Conservation (phyloP, 106 monocot genomes). For the Hemerocallis citrina region DNA sequence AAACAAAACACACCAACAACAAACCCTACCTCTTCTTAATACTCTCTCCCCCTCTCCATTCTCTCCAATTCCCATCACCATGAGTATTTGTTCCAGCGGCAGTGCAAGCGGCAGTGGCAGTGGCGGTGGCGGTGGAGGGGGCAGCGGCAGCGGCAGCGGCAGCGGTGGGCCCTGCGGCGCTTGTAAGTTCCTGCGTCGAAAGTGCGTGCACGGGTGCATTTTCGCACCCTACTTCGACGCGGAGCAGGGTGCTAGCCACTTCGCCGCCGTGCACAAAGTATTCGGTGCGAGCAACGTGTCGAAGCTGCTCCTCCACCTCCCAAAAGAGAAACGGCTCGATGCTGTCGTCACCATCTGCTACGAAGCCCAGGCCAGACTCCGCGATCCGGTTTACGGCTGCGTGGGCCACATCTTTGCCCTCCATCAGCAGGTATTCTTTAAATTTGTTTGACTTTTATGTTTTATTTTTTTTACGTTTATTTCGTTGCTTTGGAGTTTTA, state of each 20-base stretch:
- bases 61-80: slow-evolving; percentile 5
- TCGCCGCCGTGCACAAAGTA: slow-evolving; percentile 49
- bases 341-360: slow-evolving; percentile 56
- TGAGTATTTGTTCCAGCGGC: slow-evolving; percentile 28
- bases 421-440: slow-evolving; percentile 70
- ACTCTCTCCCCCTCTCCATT: neutral
- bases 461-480: no score
- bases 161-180: slow-evolving; percentile 64
- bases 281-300: slow-evolving; percentile 59
- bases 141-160: no score
- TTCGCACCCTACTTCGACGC: slow-evolving; percentile 57
- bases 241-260: slow-evolving; percentile 40
- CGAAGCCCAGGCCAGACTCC: slow-evolving; percentile 46
- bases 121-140: slow-evolving; percentile 13
- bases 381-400: slow-evolving; percentile 53
- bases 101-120: slow-evolving; percentile 8
- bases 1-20: slow-evolving; percentile 10
- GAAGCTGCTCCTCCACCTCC: slow-evolving; percentile 19
- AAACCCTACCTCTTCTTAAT: slow-evolving; percentile 19
- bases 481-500: neutral
- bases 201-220: slow-evolving; percentile 47
- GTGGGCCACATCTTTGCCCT: slow-evolving; percentile 56
- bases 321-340: slow-evolving; percentile 42
- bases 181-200: slow-evolving; percentile 52
- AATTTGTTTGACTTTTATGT: neutral